Evolutionary conservation across 176 grass and related monocot genomes (phyloP), one percentile per base, ranked within the genome.

Genomic region (Oryza punctata): DNA sequence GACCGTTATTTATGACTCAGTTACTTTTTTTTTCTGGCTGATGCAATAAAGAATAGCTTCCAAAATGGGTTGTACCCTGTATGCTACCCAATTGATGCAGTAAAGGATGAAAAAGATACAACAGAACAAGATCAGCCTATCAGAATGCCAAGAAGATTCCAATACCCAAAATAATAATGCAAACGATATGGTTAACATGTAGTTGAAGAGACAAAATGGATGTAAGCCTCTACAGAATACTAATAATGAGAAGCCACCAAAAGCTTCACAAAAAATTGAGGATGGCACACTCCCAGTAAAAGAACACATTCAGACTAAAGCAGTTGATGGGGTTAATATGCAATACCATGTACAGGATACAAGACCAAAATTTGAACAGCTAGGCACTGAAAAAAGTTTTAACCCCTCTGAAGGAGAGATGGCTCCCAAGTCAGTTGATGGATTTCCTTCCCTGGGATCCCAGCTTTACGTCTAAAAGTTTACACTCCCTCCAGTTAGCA

Each of bases 121-220:
- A 67, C 57, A 83, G 5, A 73, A 64, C 11, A 83, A 46, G 27
- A 33, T 73, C 28, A 14, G 19, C 69, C 12, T 47, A 65, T 16
- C 59, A 63, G 25, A 49, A 63, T 25, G 72, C 38, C 11, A 47
- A 76, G 37, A 73, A 15, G 23, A 41, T 67, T 25, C 45, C 46
- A 84, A 65, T 44, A 67, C 10, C 21, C 10, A 32, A 83, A 83
- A 65, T 47, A 84, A 37, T 7, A 46, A 83, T 16, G 27, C 12
- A 47, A 37, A n/a, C 21, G 8, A 25, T 27, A 82, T 38, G 65
- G 26, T 35, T 63, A 21, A 61, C 69, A 73, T 3, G 16, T 59
- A 57, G 73, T 13, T 75, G 47, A 32, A 52, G 3, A 73, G 12
- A 12, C 8, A 11, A 57, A 59, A 54, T 16, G 16, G 46, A 54